These are phyloP conservation scores for Irpex lacteus DNA, from an alignment of 1,284 basidiomycete species.

Conservation along the genomic window DNA sequence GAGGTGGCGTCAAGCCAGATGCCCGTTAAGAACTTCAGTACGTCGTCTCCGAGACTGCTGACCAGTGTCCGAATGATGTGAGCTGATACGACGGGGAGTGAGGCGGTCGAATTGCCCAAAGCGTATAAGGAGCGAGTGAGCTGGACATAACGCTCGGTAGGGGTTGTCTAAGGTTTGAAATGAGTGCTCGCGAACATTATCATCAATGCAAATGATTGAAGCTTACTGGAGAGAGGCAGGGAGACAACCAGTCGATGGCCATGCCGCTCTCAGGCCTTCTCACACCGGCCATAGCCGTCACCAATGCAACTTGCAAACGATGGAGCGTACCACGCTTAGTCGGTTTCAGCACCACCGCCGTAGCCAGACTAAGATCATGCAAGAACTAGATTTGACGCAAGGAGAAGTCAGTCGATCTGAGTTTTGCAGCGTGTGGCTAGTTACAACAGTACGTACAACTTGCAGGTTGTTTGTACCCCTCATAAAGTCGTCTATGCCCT, in stretches of 20 bases:
- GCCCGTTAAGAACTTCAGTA: constrained; percentile 80
- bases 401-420: too few species aligned
- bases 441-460: constrained; percentile 31
- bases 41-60: constrained; percentile 63
- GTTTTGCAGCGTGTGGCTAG: neutral
- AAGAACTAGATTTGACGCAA: constrained; percentile 31
- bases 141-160: constrained; percentile 44
- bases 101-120: constrained; percentile 53
- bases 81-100: constrained; percentile 45
- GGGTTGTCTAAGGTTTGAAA: constrained; percentile 25
- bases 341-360: constrained; percentile 54
- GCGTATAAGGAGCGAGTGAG: constrained; percentile 63
- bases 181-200: neutral
- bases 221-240: neutral
- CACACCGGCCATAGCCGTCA: constrained; percentile 47
- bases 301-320: constrained; percentile 53
- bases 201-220: neutral
- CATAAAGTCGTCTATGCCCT: constrained; percentile 42
- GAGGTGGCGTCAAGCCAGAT: constrained; percentile 44
- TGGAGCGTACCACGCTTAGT: constrained; percentile 51
- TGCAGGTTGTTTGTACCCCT: constrained; percentile 37
- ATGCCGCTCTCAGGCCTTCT: constrained; percentile 32
- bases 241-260: constrained; percentile 44
- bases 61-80: constrained; percentile 68
- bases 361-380: constrained; percentile 41